Conservation (phyloP, 1,284 basidiomycete species). For the Fomitopsis betulina region DNA sequence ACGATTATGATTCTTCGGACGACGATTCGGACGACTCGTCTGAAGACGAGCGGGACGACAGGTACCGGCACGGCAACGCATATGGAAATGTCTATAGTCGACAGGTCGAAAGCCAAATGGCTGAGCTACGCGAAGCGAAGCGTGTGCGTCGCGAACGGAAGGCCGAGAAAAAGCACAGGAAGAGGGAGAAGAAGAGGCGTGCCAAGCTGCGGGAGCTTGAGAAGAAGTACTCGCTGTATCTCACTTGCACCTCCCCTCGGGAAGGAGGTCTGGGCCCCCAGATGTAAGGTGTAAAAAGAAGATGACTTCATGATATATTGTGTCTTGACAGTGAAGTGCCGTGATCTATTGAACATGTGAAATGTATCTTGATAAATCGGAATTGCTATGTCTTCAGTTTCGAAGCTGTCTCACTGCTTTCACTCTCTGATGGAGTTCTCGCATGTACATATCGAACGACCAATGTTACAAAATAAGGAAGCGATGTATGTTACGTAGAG, state of each 20-base stretch:
- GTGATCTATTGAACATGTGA: neutral
- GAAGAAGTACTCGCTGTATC: conserved; percentile 57
- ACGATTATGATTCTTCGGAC: conserved; percentile 28
- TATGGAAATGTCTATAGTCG: conserved; percentile 35
- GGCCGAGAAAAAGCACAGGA: conserved; percentile 52
- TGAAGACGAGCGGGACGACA: conserved; percentile 35
- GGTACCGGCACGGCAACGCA: conserved; percentile 29
- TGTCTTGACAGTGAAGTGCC: neutral
- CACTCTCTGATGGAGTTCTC: neutral
- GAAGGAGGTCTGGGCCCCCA: conserved; percentile 14
- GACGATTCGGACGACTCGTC: conserved; percentile 31
- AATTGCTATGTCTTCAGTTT: neutral
- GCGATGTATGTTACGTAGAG: neutral
- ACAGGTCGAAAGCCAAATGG: conserved; percentile 24
- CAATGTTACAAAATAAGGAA: neutral
- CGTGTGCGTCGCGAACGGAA: conserved; percentile 43
- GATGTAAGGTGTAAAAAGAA: conserved; percentile 1
- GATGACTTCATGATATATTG: neutral
- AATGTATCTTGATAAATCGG: neutral
- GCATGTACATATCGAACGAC: neutral
- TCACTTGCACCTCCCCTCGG: conserved; percentile 43
- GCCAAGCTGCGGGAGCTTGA: conserved; percentile 54
- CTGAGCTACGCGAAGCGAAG: conserved; percentile 43
- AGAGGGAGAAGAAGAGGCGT: conserved; percentile 58
- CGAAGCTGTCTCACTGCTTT: neutral